Percentiles rank a stretch among this genome's conserved stretches.
These are phyloP conservation scores for Cutaneotrichosporon arboriforme DNA, from an alignment of 1,284 basidiomycete species.

Conservation along the genomic window DNA sequence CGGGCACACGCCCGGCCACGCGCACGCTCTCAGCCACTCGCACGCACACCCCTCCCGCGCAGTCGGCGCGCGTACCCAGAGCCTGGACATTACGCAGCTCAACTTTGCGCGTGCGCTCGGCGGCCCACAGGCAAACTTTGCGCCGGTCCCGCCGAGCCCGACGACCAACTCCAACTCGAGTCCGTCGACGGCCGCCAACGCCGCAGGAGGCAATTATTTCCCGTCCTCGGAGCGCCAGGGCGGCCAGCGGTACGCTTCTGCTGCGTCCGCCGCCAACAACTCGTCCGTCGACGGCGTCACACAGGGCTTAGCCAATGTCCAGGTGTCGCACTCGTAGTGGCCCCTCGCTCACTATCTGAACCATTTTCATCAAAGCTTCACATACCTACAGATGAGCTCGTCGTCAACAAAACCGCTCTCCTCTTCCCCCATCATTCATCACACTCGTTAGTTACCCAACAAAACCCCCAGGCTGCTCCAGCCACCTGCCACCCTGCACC, in stretches of 20 bases:
- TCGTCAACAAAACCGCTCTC: too few species aligned
- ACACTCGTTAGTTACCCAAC: neutral
- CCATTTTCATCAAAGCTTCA: too few species aligned
- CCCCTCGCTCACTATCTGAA: neutral
- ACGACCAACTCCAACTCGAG: conserved; percentile 20
- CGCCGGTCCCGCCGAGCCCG: conserved; percentile 28
- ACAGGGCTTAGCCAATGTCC: conserved; percentile 29
- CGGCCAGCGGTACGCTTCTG: conserved; percentile 17
- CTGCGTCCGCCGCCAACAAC: neutral
- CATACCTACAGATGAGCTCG: too few species aligned
- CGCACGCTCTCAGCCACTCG: conserved; percentile 18
- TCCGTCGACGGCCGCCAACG: too few species aligned
- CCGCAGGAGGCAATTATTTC: conserved; percentile 21
- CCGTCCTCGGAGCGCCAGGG: conserved; percentile 6
- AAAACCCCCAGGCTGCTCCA: neutral
- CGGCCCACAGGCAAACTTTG: conserved; percentile 22
- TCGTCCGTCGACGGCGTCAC: conserved; percentile 27
- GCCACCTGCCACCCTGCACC: conserved; percentile 7
- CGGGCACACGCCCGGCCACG: conserved; percentile 13
- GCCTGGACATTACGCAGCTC: conserved; percentile 48
- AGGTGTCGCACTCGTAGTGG: conserved; percentile 25
- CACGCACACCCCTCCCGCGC: conserved; percentile 33
- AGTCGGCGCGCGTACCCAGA: conserved; percentile 45
- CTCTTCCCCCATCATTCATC: neutral
- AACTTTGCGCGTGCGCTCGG: conserved; percentile 36